Percentiles rank a stretch among this genome's conserved stretches.
Conservation (phyloP, 352 stramenopile species). For the Phytophthora boehmeriae region DNA sequence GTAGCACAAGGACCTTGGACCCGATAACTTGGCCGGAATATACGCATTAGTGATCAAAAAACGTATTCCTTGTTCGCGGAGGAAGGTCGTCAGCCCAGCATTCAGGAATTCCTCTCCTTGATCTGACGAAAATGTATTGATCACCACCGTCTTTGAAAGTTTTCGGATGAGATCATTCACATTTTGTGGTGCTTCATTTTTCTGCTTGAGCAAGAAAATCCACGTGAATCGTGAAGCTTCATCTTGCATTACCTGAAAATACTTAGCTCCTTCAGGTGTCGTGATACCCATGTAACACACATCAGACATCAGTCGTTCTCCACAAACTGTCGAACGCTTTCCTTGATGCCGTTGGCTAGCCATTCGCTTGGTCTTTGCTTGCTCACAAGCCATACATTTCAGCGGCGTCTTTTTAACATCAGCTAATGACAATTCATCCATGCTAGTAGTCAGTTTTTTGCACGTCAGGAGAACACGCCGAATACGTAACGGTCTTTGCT, state of each 20-base stretch:
- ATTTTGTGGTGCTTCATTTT: slow-evolving; percentile 8
- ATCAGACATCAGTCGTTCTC: slow-evolving; percentile 1
- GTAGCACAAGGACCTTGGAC: no score
- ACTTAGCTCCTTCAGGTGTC: slow-evolving; percentile 1
- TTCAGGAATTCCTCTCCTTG: slow-evolving; percentile 10
- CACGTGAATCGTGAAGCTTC: slow-evolving; percentile 3
- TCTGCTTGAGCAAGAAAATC: background rate
- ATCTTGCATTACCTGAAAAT: slow-evolving; percentile 5
- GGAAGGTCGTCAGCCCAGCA: background rate
- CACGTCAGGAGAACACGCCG: no score
- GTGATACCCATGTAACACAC: background rate
- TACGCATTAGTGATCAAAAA: background rate
- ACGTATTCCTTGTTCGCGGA: slow-evolving; percentile 1
- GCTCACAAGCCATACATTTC: slow-evolving; percentile 1
- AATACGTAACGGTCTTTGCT: no score
- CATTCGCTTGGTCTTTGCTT: slow-evolving; percentile 1
- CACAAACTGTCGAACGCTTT: background rate
- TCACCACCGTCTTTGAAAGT: background rate
- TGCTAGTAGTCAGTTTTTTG: no score
- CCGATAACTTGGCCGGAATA: no score
- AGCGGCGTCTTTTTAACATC: slow-evolving; percentile 4
- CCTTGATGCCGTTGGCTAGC: background rate
- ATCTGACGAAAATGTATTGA: slow-evolving; percentile 12
- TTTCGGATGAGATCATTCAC: slow-evolving; percentile 3
- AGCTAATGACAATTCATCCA: background rate